A percentile compares a stretch with the other conserved stretches of the same genome.
These are phyloP conservation scores for Protea cynaroides DNA, from an alignment of 164 flowering plant species.

Conservation along the genomic window DNA sequence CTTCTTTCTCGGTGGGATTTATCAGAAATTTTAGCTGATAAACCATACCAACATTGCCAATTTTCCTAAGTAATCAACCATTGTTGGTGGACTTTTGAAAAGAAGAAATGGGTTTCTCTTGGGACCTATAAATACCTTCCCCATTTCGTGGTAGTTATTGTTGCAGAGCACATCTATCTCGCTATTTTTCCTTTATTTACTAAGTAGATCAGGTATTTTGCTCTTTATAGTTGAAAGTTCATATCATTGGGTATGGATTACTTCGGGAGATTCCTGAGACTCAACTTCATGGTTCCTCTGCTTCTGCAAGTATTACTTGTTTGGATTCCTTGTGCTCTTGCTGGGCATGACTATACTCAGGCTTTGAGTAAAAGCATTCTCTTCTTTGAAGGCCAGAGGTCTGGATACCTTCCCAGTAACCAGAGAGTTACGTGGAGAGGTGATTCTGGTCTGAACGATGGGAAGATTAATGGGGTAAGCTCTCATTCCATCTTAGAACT, in stretches of 20 bases:
- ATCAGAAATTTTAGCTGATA: constrained; percentile 54
- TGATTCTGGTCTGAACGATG: constrained; percentile 80
- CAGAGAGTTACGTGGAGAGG: constrained; percentile 90
- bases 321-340: constrained; percentile 40
- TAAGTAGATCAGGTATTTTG: constrained; percentile 4
- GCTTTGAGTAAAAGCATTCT: constrained; percentile 85
- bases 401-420: constrained; percentile 70
- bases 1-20: constrained; percentile 24
- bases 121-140: not conserved
- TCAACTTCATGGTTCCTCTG: constrained; percentile 32
- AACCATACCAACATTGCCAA: constrained; percentile 36
- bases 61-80: not conserved
- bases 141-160: not conserved
- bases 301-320: constrained; percentile 30
- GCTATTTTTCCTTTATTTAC: not conserved
- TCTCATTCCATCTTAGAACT: not conserved
- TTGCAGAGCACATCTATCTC: constrained; percentile 17
- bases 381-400: constrained; percentile 95
- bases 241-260: constrained; percentile 17
- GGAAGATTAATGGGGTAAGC: constrained; percentile 77
- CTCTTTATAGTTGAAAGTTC: not conserved
- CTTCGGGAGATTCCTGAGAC: constrained; percentile 17
- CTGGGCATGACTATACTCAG: constrained; percentile 73
- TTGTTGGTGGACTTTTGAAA: not conserved
- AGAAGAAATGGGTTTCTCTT: constrained; percentile 1